phyloP scores from a whole-genome alignment of 2,329 filamentous ascomycete genomes.

The Lasiodiplodia hormozganensis region DNA sequence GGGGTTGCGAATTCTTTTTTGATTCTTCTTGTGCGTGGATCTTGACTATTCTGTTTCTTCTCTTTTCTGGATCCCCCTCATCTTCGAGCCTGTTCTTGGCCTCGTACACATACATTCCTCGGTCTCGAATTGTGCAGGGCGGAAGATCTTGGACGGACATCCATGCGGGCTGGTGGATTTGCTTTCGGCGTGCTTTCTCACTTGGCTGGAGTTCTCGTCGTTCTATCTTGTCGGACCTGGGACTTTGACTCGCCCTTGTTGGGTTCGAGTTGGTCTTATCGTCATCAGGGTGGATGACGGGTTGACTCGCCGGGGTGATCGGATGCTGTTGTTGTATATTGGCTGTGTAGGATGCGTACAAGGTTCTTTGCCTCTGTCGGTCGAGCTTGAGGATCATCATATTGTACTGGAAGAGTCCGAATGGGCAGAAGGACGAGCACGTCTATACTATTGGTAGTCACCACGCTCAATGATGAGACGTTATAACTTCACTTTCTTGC shows the following conservation, averaged over 20 bases:
- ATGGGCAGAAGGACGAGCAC: background rate
- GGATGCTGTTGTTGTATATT: background rate
- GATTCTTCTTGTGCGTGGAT: background rate
- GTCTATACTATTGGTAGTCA: background rate
- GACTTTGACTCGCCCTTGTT: slow-evolving; percentile 34
- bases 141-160: background rate
- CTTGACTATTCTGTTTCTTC: background rate
- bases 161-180: background rate
- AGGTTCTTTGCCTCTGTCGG: background rate
- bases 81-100: background rate
- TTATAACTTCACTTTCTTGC: background rate
- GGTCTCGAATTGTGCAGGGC: background rate
- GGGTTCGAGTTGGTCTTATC: slow-evolving; percentile 29
- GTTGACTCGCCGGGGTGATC: slow-evolving; percentile 1
- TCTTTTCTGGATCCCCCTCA: background rate
- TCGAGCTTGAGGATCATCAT: background rate
- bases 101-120: background rate
- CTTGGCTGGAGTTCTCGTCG: slow-evolving; percentile 9
- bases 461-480: background rate
- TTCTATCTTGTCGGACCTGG: slow-evolving; percentile 15
- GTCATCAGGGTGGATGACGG: background rate
- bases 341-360: background rate
- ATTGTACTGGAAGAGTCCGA: background rate
- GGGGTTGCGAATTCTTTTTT: background rate
- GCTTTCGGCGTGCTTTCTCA: background rate